Base-by-base conservation (phyloP, 768 basidiomycete genomes). In the Xerocomellus intermedius region DNA sequence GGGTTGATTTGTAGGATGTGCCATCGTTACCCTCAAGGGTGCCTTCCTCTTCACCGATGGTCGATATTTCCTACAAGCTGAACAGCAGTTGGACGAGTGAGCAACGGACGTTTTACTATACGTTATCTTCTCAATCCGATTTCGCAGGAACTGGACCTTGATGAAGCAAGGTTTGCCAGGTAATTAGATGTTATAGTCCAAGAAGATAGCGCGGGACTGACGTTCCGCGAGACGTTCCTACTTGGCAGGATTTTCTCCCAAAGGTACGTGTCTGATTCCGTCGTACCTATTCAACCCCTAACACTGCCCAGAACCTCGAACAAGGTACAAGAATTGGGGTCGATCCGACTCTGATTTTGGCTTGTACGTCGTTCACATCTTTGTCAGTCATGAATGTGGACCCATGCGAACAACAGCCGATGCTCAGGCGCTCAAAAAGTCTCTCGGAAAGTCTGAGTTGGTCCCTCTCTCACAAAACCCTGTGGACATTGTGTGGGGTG, bases 31-130 rank as follows among this genome's bases (percentile, higher is more conserved):
- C 0, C 66, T 73, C 44, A 75, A 85, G 28, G 75, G 83, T 5
- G 95, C 94, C 0, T 84, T 78, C 57, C 77, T 97, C 46, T 98
- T 96, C 74, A 98, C 96, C 3, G 96, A 99, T 75, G 97, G 96
- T 4, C 76, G 96, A 42, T 99, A 99, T 67, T 97, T 90, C 66
- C 74, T 98, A 32, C 96, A 99, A 73, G 97, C 97, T 0, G 83
- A 81, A 56, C 82, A 94, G 58, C 92, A 99, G 72, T 75, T 99
- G 60, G 93, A 95, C 69, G 57, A 79, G 92, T 91, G 61, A 69
- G 84, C 26, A 21, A 17, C 19, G 24, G 3, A 41, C 42, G 5
- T 30, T 13, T 22, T 43, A 13, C 9, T 21, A 5, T 30, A 17
- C 7, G 46, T n/a, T 28, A 8, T 33, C 8, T 48, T 44, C 43